Conservation (phyloP, 2,329 filamentous ascomycete species). For the Colletotrichum navitas region DNA sequence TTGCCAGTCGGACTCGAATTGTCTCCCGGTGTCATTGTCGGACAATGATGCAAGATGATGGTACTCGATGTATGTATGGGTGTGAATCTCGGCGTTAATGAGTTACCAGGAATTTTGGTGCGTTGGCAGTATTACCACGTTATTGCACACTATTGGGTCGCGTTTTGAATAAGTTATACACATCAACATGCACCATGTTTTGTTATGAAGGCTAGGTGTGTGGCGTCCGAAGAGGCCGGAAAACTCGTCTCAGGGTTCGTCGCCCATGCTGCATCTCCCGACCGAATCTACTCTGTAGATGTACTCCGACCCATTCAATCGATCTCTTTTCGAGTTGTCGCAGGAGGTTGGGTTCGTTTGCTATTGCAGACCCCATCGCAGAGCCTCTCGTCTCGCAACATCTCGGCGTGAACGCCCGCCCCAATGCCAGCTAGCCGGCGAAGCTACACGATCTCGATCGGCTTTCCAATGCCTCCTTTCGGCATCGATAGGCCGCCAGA, state of each 20-base stretch:
- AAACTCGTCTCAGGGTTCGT: neutral
- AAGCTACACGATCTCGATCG: neutral
- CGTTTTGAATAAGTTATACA: neutral
- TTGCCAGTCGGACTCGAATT: conserved; percentile 62
- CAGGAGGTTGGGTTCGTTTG: conserved; percentile 3
- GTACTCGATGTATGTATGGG: neutral
- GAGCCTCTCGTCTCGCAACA: conserved; percentile 2
- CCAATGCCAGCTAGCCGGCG: neutral
- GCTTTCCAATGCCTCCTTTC: neutral
- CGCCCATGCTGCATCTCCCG: neutral
- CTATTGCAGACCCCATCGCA: neutral
- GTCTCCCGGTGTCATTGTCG: conserved; percentile 60
- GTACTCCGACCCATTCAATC: conserved; percentile 3
- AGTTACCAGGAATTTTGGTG: conserved; percentile 13
- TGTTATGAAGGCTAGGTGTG: neutral
- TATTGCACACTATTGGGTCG: neutral
- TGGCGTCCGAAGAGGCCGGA: neutral
- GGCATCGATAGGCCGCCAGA: neutral
- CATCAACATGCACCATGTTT: neutral
- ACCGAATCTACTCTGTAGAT: neutral
- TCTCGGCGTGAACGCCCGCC: no score
- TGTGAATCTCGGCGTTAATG: neutral
- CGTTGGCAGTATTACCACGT: neutral
- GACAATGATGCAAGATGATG: conserved; percentile 30
- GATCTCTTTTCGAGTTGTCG: neutral